These are phyloP conservation scores for Emergomyces pasteurianus DNA, from an alignment of 2,329 filamentous ascomycete species.

Conservation along the genomic window DNA sequence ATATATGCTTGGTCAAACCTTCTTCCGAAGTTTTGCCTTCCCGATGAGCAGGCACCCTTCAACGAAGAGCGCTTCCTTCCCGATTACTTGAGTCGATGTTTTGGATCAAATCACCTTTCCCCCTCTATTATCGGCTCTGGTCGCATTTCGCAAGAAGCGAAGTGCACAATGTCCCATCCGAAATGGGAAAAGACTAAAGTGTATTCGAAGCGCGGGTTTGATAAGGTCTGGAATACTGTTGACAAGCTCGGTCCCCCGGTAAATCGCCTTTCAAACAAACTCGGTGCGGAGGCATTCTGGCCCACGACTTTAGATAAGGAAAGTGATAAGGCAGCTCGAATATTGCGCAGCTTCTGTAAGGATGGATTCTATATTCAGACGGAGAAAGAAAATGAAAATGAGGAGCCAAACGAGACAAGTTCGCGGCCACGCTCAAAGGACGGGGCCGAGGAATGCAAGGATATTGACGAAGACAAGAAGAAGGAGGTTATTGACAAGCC, in stretches of 20 bases:
- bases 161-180: slow-evolving; percentile 21
- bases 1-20: background rate
- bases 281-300: slow-evolving; percentile 76
- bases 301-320: slow-evolving; percentile 76
- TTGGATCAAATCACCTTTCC: background rate
- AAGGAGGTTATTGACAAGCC: slow-evolving; percentile 40
- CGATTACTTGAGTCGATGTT: background rate
- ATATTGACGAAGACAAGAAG: slow-evolving; percentile 11
- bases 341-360: slow-evolving; percentile 80
- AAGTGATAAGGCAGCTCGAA: slow-evolving; percentile 81
- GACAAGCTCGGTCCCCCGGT: slow-evolving; percentile 64
- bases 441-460: background rate
- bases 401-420: slow-evolving; percentile 20
- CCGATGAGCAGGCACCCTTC: background rate
- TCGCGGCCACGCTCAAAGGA: slow-evolving; percentile 1
- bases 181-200: slow-evolving; percentile 44
- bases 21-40: background rate
- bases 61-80: background rate
- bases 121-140: background rate
- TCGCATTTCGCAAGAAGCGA: slow-evolving; percentile 2
- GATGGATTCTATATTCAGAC: slow-evolving; percentile 58
- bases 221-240: slow-evolving; percentile 56
- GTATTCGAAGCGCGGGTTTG: slow-evolving; percentile 53
- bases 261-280: slow-evolving; percentile 68
- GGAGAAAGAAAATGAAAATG: slow-evolving; percentile 41